phyloP scores from a whole-genome alignment of 805 yeast species.

The Candida pseudofarinosa region DNA sequence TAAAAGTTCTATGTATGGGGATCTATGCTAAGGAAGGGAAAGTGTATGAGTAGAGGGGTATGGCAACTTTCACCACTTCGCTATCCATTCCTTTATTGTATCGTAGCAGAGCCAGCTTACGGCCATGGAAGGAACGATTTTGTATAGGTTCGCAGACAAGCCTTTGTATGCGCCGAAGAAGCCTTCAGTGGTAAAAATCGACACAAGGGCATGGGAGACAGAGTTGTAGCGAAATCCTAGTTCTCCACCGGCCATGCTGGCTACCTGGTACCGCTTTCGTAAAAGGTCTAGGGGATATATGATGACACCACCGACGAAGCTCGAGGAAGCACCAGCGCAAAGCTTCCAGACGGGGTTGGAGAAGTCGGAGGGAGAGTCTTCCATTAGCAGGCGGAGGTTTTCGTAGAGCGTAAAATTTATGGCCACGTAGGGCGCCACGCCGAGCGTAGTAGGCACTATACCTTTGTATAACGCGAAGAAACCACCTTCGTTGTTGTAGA shows the following conservation, averaged over 20 bases:
- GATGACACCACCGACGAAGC: slow-evolving; percentile 84
- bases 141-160: slow-evolving; percentile 74
- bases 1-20: not conserved
- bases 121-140: slow-evolving; percentile 94
- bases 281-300: slow-evolving; percentile 90
- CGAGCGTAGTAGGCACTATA: slow-evolving; percentile 81
- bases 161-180: slow-evolving; percentile 68
- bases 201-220: slow-evolving; percentile 65
- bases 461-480: slow-evolving; percentile 76
- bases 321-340: slow-evolving; percentile 77
- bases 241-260: slow-evolving; percentile 71
- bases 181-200: slow-evolving; percentile 75
- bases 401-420: slow-evolving; percentile 90
- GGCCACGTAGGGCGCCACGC: slow-evolving; percentile 96
- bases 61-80: slow-evolving; percentile 20
- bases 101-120: slow-evolving; percentile 90
- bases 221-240: slow-evolving; percentile 81
- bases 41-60: not conserved
- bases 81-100: slow-evolving; percentile 47
- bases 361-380: slow-evolving; percentile 30
- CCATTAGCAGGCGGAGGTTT: slow-evolving; percentile 57
- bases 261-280: slow-evolving; percentile 87
- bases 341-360: slow-evolving; percentile 54
- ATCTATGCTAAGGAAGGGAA: not conserved
- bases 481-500: slow-evolving; percentile 81